Percentiles rank a stretch among this genome's conserved stretches.
These are phyloP conservation scores for Tardiomyces depauwii DNA, from an alignment of 1,139 yeast genomes.

Conservation along the genomic window DNA sequence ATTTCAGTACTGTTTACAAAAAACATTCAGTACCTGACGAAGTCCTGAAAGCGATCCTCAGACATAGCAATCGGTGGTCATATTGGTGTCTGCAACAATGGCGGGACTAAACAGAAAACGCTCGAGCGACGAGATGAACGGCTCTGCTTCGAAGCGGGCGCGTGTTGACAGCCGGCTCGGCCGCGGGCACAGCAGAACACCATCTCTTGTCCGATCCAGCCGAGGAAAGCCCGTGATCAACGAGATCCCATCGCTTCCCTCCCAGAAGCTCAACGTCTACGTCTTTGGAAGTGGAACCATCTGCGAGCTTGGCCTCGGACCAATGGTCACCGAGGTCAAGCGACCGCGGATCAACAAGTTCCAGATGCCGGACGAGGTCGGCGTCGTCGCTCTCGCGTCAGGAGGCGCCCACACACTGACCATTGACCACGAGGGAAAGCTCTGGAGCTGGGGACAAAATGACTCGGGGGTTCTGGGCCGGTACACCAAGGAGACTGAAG, in stretches of 20 bases:
- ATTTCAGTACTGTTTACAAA: too few species aligned
- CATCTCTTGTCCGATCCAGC: too few species aligned
- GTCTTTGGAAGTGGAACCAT: slow-evolving; percentile 96
- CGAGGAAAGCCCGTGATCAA: slow-evolving; percentile 3
- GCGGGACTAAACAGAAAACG: too few species aligned
- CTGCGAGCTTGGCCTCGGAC: slow-evolving; percentile 96
- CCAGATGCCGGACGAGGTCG: slow-evolving; percentile 47
- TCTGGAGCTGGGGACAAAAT: slow-evolving; percentile 98
- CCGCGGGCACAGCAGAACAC: too few species aligned
- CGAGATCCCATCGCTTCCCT: slow-evolving; percentile 6
- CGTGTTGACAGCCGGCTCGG: too few species aligned
- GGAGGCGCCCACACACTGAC: slow-evolving; percentile 96
- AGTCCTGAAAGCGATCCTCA: too few species aligned
- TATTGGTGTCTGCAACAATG: too few species aligned
- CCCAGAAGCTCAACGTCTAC: slow-evolving; percentile 54
- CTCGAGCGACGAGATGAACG: neutral
- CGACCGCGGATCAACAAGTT: slow-evolving; percentile 87
- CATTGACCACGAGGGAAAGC: slow-evolving; percentile 54
- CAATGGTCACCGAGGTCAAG: slow-evolving; percentile 84
- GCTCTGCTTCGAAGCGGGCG: too few species aligned
- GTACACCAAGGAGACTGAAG: slow-evolving; percentile 45
- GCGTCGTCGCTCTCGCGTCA: slow-evolving; percentile 74
- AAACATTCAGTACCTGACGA: too few species aligned
- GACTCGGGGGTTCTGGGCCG: slow-evolving; percentile 93
- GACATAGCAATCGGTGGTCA: too few species aligned